Evolutionary conservation across 768 basidiomycete genomes (phyloP), one percentile per base, ranked within the genome.

Genomic region (Cystobasidium onofrii): DNA sequence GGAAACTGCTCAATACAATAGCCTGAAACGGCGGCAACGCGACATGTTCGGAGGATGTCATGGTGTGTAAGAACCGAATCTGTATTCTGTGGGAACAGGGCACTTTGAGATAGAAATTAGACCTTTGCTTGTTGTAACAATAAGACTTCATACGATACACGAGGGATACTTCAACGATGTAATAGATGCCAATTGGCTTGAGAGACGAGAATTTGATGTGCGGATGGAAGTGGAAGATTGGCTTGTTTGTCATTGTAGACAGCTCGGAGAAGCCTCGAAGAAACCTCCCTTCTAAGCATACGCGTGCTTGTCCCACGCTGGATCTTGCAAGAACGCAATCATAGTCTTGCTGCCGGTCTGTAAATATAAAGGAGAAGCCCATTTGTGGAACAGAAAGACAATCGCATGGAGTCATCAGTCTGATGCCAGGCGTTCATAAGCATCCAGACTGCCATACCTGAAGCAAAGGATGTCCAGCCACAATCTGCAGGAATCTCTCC

Each of bases 391-490:
- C n/a, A n/a, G n/a, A n/a, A n/a, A n/a, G n/a, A n/a, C n/a, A n/a
- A n/a, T n/a, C n/a, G n/a, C n/a, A n/a, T n/a, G n/a, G n/a, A n/a
- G n/a, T n/a, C n/a, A n/a, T n/a, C n/a, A n/a, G n/a, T n/a, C n/a
- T n/a, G n/a, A n/a, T n/a, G n/a, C n/a, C n/a, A n/a, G n/a, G n/a
- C n/a, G n/a, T n/a, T n/a, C n/a, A n/a, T n/a, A n/a, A n/a, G n/a
- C n/a, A n/a, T n/a, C n/a, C 15, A 23, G 4, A 29, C 39, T 41
- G 23, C 20, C 86, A 74, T 75, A 91, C 92, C 87, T 99, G 95
- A 29, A 99, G 83, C 71, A 99, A 83, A 9, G 96, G 96, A 81
- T 99, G 96, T 0, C 96, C 96, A 1, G 96, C 96, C 61, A 99
- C 95, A 75, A 99, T 87, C 77, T 90, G 92, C 78, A 99, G 81